Percentiles rank a stretch among this genome's conserved stretches.
Conservation (phyloP, 202 grass and related monocot species). For the Schoenoplectus tabernaemontani region DNA sequence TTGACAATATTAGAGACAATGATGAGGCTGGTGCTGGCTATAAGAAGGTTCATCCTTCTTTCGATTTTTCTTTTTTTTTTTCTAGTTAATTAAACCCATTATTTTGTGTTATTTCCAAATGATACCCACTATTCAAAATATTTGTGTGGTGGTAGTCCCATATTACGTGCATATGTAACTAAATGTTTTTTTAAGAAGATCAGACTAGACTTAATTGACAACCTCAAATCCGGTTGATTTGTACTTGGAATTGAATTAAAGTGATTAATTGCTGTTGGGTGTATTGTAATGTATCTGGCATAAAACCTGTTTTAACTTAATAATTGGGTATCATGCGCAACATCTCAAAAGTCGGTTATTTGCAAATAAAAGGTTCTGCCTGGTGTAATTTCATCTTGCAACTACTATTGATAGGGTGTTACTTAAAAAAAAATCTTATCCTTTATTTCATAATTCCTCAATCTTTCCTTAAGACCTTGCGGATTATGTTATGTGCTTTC, state of each 20-base stretch:
- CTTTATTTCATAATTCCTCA: too few species aligned
- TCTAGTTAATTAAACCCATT: not conserved
- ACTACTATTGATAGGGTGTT: not conserved
- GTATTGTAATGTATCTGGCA: not conserved
- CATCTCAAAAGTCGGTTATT: not conserved
- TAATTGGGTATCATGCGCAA: not conserved
- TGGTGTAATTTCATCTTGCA: not conserved
- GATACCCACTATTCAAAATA: not conserved
- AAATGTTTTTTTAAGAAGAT: not conserved
- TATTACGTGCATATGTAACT: not conserved
- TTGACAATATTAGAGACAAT: conserved; percentile 97
- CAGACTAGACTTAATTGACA: not conserved
- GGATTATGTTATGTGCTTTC: conserved; percentile 24
- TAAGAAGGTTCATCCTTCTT: conserved; percentile 54
- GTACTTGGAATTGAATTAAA: not conserved
- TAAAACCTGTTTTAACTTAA: not conserved
- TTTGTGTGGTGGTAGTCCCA: too few species aligned
- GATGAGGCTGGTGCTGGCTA: conserved; percentile 95
- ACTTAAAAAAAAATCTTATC: too few species aligned
- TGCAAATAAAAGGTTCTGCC: not conserved
- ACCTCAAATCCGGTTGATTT: not conserved
- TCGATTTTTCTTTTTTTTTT: conserved; percentile 1
- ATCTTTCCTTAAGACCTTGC: not conserved
- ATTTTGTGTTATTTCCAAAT: conserved; percentile 1
- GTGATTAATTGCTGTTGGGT: not conserved